Evolutionary conservation across 768 basidiomycete genomes (phyloP).

Genomic region (Tephrocybe sp.): DNA sequence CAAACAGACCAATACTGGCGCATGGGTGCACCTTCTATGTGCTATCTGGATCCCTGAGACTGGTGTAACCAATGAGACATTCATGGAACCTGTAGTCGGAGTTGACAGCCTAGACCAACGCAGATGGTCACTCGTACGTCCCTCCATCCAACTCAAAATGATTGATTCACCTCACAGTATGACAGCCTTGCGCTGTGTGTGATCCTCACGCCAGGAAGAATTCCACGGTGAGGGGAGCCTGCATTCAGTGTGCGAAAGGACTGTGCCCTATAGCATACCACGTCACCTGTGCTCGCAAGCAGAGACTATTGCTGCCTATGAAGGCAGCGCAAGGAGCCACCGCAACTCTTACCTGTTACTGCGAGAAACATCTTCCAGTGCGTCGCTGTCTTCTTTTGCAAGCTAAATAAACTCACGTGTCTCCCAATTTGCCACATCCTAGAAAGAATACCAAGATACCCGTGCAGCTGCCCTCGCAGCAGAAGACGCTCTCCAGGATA

Average conservation of each 20-base stretch:
- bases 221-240: slow-evolving; percentile 67
- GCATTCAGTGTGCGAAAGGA: slow-evolving; percentile 91
- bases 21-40: slow-evolving; percentile 96
- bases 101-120: slow-evolving; percentile 84
- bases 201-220: too few relatives aligned
- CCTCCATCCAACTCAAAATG: not conserved
- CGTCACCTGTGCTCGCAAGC: slow-evolving; percentile 87
- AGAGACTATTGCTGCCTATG: slow-evolving; percentile 84
- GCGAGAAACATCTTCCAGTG: slow-evolving; percentile 90
- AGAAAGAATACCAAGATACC: slow-evolving; percentile 70
- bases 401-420: too few relatives aligned
- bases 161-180: slow-evolving; percentile 1
- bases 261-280: slow-evolving; percentile 95
- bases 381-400: slow-evolving; percentile 23
- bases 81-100: slow-evolving; percentile 97
- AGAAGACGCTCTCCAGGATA: slow-evolving; percentile 43
- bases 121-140: slow-evolving; percentile 87
- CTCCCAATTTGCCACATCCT: too few relatives aligned
- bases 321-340: slow-evolving; percentile 75
- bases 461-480: slow-evolving; percentile 54
- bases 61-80: slow-evolving; percentile 87
- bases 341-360: slow-evolving; percentile 73
- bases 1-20: slow-evolving; percentile 89
- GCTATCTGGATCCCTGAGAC: slow-evolving; percentile 98
- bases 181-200: slow-evolving; percentile 51